A percentile compares a stretch with the other conserved stretches of the same genome.
These are phyloP conservation scores for Verticillium longisporum DNA, from an alignment of 2,329 filamentous ascomycete species.

Conservation along the genomic window DNA sequence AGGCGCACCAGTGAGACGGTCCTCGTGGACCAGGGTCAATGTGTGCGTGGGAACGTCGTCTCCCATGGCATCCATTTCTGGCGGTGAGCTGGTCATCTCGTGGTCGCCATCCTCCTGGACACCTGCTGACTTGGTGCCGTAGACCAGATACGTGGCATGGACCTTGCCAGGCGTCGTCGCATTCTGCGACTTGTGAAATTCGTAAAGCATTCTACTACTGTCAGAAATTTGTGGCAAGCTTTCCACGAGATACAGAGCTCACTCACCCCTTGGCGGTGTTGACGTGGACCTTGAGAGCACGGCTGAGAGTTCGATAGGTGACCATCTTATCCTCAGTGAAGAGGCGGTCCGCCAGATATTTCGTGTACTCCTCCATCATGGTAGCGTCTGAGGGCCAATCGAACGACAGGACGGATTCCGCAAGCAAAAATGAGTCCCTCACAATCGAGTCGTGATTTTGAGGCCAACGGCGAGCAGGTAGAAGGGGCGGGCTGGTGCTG, in stretches of 20 bases:
- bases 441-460: not conserved
- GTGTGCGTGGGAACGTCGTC: slow-evolving; percentile 48
- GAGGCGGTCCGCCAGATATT: slow-evolving; percentile 68
- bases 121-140: slow-evolving; percentile 52
- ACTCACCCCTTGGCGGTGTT: slow-evolving; percentile 83
- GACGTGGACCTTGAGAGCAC: slow-evolving; percentile 75
- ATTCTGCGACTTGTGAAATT: slow-evolving; percentile 77
- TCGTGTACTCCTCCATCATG: slow-evolving; percentile 56
- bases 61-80: slow-evolving; percentile 41
- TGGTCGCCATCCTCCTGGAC: slow-evolving; percentile 54
- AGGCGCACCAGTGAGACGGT: slow-evolving; percentile 58
- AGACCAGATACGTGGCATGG: slow-evolving; percentile 89
- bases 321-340: slow-evolving; percentile 71
- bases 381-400: too few relatives aligned
- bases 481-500: not conserved
- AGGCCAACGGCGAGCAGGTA: not conserved
- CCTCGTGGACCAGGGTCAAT: slow-evolving; percentile 64
- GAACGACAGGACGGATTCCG: too few relatives aligned
- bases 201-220: slow-evolving; percentile 68
- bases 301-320: slow-evolving; percentile 79
- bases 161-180: slow-evolving; percentile 64
- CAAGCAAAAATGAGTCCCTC: not conserved
- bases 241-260: not conserved
- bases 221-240: slow-evolving; percentile 38
- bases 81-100: slow-evolving; percentile 62